Conservation (phyloP, 1,284 basidiomycete species). For the Agroathelia rolfsii region DNA sequence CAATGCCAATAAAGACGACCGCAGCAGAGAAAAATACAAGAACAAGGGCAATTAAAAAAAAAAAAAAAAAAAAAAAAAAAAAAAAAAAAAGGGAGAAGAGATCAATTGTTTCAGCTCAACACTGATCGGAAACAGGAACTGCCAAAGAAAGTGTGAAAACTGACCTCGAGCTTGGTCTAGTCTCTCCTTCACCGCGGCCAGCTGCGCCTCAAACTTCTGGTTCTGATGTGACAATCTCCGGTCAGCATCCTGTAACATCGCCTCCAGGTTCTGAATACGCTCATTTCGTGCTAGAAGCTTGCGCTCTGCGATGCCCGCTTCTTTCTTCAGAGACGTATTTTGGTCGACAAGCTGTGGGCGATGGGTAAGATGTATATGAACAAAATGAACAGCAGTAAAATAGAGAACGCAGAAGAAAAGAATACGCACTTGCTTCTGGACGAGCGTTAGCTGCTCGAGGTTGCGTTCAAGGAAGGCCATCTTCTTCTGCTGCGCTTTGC, state of each 20-base stretch:
- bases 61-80: neutral
- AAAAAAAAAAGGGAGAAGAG: conserved; percentile 1
- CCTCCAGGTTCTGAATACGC: conserved; percentile 93
- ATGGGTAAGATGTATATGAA: conserved; percentile 10
- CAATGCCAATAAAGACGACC: conserved; percentile 10
- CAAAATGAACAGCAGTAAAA: conserved; percentile 7
- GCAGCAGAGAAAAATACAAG: conserved; percentile 10
- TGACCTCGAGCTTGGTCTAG: conserved; percentile 87
- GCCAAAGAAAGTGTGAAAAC: conserved; percentile 16
- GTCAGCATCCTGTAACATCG: conserved; percentile 87
- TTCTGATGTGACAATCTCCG: conserved; percentile 86
- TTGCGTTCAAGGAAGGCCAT: conserved; percentile 98
- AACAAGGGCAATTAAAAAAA: conserved; percentile 9
- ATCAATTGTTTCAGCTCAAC: no score
- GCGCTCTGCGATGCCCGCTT: conserved; percentile 92
- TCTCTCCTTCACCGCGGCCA: conserved; percentile 86
- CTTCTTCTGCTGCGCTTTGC: conserved; percentile 98
- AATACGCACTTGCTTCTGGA: conserved; percentile 84
- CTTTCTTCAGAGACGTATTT: conserved; percentile 96
- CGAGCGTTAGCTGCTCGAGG: conserved; percentile 88
- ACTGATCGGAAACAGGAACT: conserved; percentile 7
- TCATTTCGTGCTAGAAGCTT: conserved; percentile 95
- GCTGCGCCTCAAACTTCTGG: conserved; percentile 89
- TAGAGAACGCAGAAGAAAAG: conserved; percentile 1
- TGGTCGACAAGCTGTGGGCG: conserved; percentile 85